A percentile compares a stretch with the other conserved stretches of the same genome.
These are phyloP conservation scores for Cantharellus anzutake DNA, from an alignment of 768 basidiomycete species.

Conservation along the genomic window DNA sequence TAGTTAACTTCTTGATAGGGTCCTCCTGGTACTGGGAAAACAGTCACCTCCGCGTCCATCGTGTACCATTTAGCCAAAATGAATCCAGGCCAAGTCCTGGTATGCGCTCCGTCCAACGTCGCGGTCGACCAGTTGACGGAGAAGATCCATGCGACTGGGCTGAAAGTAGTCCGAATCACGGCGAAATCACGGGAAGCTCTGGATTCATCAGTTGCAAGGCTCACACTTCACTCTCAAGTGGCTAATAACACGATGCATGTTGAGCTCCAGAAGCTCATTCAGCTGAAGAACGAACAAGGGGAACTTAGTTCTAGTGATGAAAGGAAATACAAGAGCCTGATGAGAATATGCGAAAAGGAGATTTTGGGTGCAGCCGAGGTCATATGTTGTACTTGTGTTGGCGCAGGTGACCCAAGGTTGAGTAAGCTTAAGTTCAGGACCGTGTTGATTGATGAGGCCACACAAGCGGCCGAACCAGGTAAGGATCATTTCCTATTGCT, in stretches of 20 bases:
- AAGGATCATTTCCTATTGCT: conserved; percentile 10
- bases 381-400: conserved; percentile 96
- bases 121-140: conserved; percentile 98
- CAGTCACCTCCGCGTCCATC: conserved; percentile 96
- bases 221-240: conserved; percentile 94
- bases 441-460: conserved; percentile 95
- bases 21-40: conserved; percentile 96
- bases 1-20: conserved; percentile 23
- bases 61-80: conserved; percentile 98
- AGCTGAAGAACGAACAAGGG: conserved; percentile 93
- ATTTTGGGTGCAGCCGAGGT: conserved; percentile 90
- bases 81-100: conserved; percentile 98
- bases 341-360: conserved; percentile 93
- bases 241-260: conserved; percentile 91
- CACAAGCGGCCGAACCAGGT: conserved; percentile 96
- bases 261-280: conserved; percentile 94
- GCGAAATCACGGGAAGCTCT: conserved; percentile 97
- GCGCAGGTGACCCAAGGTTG: conserved; percentile 89
- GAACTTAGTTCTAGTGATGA: conserved; percentile 94
- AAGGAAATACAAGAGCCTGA: conserved; percentile 91
- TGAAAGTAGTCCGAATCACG: conserved; percentile 93
- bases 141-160: conserved; percentile 96
- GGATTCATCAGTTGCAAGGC: conserved; percentile 84
- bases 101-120: conserved; percentile 97
- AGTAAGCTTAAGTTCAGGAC: conserved; percentile 97